Base-by-base conservation (phyloP, 495 filamentous ascomycete genomes). In the Trichoderma orchidacearum region DNA sequence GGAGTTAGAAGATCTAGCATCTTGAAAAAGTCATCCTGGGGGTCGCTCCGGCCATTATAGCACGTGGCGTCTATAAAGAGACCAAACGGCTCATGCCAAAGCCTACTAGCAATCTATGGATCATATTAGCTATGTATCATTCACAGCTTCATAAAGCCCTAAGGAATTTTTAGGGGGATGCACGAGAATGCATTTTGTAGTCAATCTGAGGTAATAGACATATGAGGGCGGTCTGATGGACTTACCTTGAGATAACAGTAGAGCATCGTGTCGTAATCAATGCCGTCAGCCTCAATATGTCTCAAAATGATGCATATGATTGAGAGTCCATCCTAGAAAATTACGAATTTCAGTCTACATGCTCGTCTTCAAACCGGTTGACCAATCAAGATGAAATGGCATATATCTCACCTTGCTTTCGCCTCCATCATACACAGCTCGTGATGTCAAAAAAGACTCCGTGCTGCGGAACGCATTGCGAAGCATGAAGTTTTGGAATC, bases 401-500 rank as follows among this genome's bases (percentile, higher is more conserved):
- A n/a, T n/a, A n/a, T n/a, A 21, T 11, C 41, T 48, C 62, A 75
- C 74, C 61, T 81, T 84, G 62, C 78, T 84, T 65, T 85, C 80
- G 41, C 82, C 82, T 30, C 82, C 82, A 59, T 85, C 82, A 60
- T 85, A 85, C 4, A 85, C 79, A 17, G 81, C 81, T 7, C 80
- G 74, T 38, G 76, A 74, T 13, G 77, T 77, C n/a, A 79, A 60
- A 52, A 78, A 77, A 51, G 76, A 80, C 57, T 84, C 81, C 7
- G 77, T 78, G 60, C 77, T 79, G 21, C 80, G 72, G 54, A 80
- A 81, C 30, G 80, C 81, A 59, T 85, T 83, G 30, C 74, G 75
- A 31, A 85, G 71, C 82, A 85, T 85, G 59, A 85, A 85, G 60
- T 85, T 74, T 62, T 85, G 82, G 63, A 84, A 85, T 53, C 82